Percentiles rank a stretch among this genome's conserved stretches.
phyloP scores from a whole-genome alignment of 2,329 filamentous ascomycete genomes.

The Venturia carpophila region DNA sequence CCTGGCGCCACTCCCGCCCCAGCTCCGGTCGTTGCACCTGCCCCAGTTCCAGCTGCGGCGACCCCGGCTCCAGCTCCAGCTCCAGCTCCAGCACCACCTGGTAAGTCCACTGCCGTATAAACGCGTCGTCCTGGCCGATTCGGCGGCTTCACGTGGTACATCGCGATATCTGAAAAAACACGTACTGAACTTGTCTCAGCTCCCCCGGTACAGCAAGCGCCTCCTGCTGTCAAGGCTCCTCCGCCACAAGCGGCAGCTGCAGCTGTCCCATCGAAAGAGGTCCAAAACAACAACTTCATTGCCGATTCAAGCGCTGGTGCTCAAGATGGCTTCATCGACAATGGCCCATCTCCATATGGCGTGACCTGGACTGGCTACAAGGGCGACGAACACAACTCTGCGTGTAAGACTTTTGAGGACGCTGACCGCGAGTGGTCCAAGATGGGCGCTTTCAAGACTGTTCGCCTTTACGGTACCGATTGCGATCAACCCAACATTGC shows the following conservation, averaged over 20 bases:
- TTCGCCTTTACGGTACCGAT: conserved; percentile 75
- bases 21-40: conserved; percentile 17
- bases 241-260: conserved; percentile 19
- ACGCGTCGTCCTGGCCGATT: background rate
- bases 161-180: background rate
- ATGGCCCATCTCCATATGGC: conserved; percentile 31
- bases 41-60: conserved; percentile 19
- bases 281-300: background rate
- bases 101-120: background rate
- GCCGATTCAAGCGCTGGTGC: conserved; percentile 7
- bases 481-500: conserved; percentile 64
- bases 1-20: conserved; percentile 12
- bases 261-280: background rate
- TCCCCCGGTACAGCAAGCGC: conserved; percentile 10
- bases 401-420: conserved; percentile 59
- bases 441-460: conserved; percentile 51
- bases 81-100: conserved; percentile 19
- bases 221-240: conserved; percentile 20
- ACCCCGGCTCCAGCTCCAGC: conserved; percentile 7
- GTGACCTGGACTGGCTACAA: conserved; percentile 54
- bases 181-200: background rate
- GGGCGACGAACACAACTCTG: conserved; percentile 34
- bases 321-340: conserved; percentile 7
- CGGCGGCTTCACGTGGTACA: background rate
- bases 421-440: conserved; percentile 57